These are phyloP conservation scores for Parasarocladium wereldwijsianum DNA, from an alignment of 2,329 filamentous ascomycete species.

Conservation along the genomic window DNA sequence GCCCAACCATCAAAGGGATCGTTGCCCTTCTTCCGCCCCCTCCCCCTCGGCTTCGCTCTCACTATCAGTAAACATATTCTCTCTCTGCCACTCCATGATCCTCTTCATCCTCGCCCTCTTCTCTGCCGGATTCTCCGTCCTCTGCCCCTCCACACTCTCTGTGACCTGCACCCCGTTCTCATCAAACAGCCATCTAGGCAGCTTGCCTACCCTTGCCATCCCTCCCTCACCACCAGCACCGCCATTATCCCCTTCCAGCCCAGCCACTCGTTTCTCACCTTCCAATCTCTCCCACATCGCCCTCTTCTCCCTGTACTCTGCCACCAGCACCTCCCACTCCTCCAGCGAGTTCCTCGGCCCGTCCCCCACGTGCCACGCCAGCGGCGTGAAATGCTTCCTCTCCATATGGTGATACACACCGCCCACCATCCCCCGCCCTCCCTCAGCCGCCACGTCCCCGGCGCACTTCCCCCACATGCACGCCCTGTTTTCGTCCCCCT, in stretches of 20 bases:
- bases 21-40: neutral
- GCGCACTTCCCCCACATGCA: constrained; percentile 20
- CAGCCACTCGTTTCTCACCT: no score
- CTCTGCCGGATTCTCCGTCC: constrained; percentile 29
- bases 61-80: constrained; percentile 30
- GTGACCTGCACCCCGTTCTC: constrained; percentile 40
- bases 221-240: no score
- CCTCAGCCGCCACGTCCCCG: constrained; percentile 3
- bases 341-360: constrained; percentile 27
- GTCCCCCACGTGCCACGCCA: constrained; percentile 45
- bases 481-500: constrained; percentile 1
- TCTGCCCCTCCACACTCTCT: constrained; percentile 37
- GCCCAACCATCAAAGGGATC: no score
- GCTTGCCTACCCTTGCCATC: no score
- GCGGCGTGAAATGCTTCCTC: constrained; percentile 33
- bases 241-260: no score
- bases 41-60: constrained; percentile 13
- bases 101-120: constrained; percentile 29
- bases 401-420: constrained; percentile 41
- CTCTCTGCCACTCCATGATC: constrained; percentile 26
- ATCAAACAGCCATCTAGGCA: constrained; percentile 25
- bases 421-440: neutral
- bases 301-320: constrained; percentile 7
- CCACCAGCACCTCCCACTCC: constrained; percentile 4
- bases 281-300: neutral